These are phyloP conservation scores for Aristolochia californica DNA, from an alignment of 164 flowering plant genomes.

Conservation along the genomic window DNA sequence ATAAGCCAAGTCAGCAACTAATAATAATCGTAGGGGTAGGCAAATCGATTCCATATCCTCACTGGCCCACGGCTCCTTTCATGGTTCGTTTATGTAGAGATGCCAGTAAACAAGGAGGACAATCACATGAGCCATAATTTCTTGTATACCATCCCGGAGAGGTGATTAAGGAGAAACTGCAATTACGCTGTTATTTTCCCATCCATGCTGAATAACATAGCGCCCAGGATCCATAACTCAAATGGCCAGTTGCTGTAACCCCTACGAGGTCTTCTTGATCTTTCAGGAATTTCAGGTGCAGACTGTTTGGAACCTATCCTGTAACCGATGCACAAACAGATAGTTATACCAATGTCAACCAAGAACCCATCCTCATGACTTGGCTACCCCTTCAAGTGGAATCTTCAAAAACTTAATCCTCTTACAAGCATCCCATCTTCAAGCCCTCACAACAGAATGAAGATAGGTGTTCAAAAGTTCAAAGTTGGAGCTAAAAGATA, in stretches of 20 bases:
- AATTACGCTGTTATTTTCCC: slow-evolving; percentile 99
- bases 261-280: slow-evolving; percentile 41
- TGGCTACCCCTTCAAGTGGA: slow-evolving; percentile 40
- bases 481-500: neutral
- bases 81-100: slow-evolving; percentile 58
- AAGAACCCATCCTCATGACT: slow-evolving; percentile 35
- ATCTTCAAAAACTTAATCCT: slow-evolving; percentile 38
- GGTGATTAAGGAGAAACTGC: slow-evolving; percentile 95
- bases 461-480: slow-evolving; percentile 11
- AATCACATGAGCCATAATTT: slow-evolving; percentile 74
- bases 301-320: slow-evolving; percentile 61
- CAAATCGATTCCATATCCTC: slow-evolving; percentile 95
- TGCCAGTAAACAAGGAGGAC: slow-evolving; percentile 61
- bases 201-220: slow-evolving; percentile 94
- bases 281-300: slow-evolving; percentile 43
- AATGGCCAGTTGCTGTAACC: slow-evolving; percentile 20
- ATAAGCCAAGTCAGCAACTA: slow-evolving; percentile 96
- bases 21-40: slow-evolving; percentile 61
- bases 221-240: slow-evolving; percentile 91
- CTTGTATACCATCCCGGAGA: slow-evolving; percentile 78
- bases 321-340: slow-evolving; percentile 87
- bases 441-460: slow-evolving; percentile 13
- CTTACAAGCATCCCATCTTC: slow-evolving; percentile 25
- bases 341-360: slow-evolving; percentile 51
- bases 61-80: slow-evolving; percentile 73